Percentiles rank a stretch among this genome's conserved stretches.
Conservation (phyloP, 352 stramenopile species). For the Globisporangium recalcitrans region DNA sequence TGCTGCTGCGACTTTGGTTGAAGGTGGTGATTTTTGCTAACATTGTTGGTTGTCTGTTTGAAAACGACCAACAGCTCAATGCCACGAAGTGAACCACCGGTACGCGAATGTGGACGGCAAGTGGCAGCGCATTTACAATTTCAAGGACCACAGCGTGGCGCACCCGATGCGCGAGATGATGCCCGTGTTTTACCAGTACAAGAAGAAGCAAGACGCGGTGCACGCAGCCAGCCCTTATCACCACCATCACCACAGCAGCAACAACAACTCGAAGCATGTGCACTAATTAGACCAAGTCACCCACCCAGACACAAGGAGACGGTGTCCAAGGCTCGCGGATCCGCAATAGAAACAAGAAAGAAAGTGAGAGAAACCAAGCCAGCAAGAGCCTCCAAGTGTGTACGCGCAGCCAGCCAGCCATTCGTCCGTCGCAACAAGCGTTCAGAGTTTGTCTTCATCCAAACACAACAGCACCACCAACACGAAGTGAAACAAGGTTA, state of each 20-base stretch:
- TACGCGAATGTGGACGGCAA: slow-evolving; percentile 81
- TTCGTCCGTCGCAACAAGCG: neutral
- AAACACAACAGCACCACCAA: neutral
- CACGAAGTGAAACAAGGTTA: neutral
- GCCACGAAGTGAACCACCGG: slow-evolving; percentile 55
- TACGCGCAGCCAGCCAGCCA: neutral
- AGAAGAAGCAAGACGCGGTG: neutral
- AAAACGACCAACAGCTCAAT: slow-evolving; percentile 29
- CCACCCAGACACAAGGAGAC: neutral
- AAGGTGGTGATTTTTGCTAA: neutral
- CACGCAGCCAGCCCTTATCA: neutral
- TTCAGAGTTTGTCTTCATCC: neutral
- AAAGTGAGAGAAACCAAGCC: neutral
- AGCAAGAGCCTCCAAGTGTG: neutral
- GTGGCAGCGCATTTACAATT: slow-evolving; percentile 74
- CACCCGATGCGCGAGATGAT: slow-evolving; percentile 68
- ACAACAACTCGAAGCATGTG: slow-evolving; percentile 1
- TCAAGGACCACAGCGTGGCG: slow-evolving; percentile 51
- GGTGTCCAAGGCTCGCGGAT: neutral
- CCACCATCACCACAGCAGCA: slow-evolving; percentile 1
- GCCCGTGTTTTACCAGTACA: slow-evolving; percentile 63
- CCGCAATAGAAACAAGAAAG: neutral
- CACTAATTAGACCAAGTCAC: slow-evolving; percentile 6
- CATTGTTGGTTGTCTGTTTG: neutral
- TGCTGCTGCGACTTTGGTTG: neutral